phyloP scores from a whole-genome alignment of 495 filamentous ascomycete species.

The Symbiotaphrina buchneri region DNA sequence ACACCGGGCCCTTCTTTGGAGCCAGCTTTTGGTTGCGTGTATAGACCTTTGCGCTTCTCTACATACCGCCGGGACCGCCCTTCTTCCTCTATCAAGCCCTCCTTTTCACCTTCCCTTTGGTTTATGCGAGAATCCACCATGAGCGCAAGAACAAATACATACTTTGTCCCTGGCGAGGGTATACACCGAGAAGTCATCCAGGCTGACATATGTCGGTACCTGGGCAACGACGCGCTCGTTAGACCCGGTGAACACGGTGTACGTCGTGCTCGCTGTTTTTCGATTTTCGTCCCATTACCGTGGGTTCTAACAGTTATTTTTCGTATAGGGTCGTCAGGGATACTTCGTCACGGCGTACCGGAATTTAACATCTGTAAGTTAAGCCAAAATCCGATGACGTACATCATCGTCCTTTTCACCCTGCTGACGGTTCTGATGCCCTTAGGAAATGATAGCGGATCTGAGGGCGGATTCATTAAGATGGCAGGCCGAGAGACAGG shows the following conservation, averaged over 20 bases:
- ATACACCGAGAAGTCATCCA: conserved; percentile 89
- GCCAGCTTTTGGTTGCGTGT: no score
- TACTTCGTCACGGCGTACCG: conserved; percentile 79
- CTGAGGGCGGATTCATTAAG: conserved; percentile 59
- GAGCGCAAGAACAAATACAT: conserved; percentile 30
- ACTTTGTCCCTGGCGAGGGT: conserved; percentile 72
- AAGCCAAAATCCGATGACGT: conserved; percentile 6
- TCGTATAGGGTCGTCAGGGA: conserved; percentile 35
- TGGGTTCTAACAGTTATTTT: conserved; percentile 6
- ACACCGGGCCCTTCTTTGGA: no score
- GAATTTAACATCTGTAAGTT: conserved; percentile 63
- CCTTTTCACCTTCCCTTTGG: no score
- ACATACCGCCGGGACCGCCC: no score
- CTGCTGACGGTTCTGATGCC: neutral
- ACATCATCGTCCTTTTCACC: conserved; percentile 8
- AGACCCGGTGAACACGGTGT: conserved; percentile 69
- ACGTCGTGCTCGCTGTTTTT: conserved; percentile 11
- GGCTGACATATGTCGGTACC: conserved; percentile 83
- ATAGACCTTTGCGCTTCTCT: no score
- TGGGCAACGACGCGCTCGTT: conserved; percentile 79
- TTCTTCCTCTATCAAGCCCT: no score
- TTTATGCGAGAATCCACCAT: no score
- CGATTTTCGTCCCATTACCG: neutral
- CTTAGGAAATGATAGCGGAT: conserved; percentile 73
- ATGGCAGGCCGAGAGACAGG: conserved; percentile 29